Base-by-base conservation (phyloP, 306 rosid species). In the Acacia crassicarpa region DNA sequence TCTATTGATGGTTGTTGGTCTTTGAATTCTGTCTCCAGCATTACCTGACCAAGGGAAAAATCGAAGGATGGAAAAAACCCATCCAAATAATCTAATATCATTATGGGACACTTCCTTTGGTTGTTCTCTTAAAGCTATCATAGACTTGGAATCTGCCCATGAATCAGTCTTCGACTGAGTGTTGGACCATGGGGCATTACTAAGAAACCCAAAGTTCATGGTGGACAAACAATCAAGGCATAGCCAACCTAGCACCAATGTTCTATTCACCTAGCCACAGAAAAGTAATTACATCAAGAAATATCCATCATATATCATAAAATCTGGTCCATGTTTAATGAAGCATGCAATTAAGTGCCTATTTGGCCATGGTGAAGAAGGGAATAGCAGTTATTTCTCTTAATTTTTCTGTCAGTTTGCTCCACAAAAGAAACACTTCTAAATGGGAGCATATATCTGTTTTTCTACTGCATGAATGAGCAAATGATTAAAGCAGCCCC, bases 1-100 rank as follows among this genome's bases (percentile, higher is more conserved):
- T 73, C 85, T 89, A 46, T 95, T 91, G 74, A 93, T 90, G 20
- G 97, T 93, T 67, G 97, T 78, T 53, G 90, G 90, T 25, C 87
- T 84, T 82, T 63, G 67, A 84, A 84, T 53, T 76, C 75, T 86
- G 13, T 84, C 84, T 62, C 73, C 80, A 58, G 33, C 67, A 69
- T 78, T 75, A 22, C 51, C 73, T 30, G 80, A 79, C 97, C 92
- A 91, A 13, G 97, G 92, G 72, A 87, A 27, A 71, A 88, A 75
- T 68, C 91, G 80, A 80, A 88, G 77, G 17, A 89, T 81, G 70
- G 95, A 80, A 41, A 90, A 83, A 74, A 88, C 81, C 83, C 78
- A 83, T 46, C 86, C 81, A 87, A 84, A 82, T 54, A 85, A 70
- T 41, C 88, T 88, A 72, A 84, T 38, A 88, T 82, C 90, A 33